A percentile compares a stretch with the other conserved stretches of the same genome.
Evolutionary conservation across 1,284 basidiomycete genomes (phyloP).

Genomic region (Trametes hirsuta): DNA sequence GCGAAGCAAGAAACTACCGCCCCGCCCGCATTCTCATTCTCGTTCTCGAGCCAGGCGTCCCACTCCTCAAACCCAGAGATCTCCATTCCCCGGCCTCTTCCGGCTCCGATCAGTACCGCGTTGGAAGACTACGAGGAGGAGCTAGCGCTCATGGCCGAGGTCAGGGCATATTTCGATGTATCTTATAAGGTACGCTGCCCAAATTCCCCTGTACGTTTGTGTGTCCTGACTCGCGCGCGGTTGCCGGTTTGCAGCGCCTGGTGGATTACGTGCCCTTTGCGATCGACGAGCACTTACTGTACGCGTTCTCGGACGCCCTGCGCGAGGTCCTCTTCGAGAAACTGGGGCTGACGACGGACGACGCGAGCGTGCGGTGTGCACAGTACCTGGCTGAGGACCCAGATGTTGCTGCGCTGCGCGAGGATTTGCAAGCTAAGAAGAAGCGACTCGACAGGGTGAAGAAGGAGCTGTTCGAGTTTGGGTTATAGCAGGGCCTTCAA

Average conservation of each 20-base stretch:
- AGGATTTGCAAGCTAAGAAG: slow-evolving; percentile 37
- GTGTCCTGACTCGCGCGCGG: neutral
- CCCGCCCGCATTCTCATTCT: neutral
- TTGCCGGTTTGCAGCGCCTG: slow-evolving; percentile 38
- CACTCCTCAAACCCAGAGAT: neutral
- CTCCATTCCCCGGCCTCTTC: neutral
- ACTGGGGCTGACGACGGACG: slow-evolving; percentile 40
- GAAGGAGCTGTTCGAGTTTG: slow-evolving; percentile 37
- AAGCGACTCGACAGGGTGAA: slow-evolving; percentile 36
- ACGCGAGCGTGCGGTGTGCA: slow-evolving; percentile 38
- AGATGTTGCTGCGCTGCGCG: slow-evolving; percentile 37
- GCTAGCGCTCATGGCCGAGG: slow-evolving; percentile 50
- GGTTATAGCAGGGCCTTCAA: slow-evolving; percentile 6
- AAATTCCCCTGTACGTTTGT: neutral
- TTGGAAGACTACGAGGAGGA: slow-evolving; percentile 48
- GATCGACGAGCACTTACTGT: slow-evolving; percentile 48
- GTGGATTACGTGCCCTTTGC: slow-evolving; percentile 48
- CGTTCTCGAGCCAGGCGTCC: neutral
- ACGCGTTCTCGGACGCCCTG: slow-evolving; percentile 39
- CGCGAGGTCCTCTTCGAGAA: slow-evolving; percentile 41
- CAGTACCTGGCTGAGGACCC: slow-evolving; percentile 47
- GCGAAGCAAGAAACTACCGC: neutral
- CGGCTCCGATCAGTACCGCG: neutral
- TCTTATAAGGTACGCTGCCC: slow-evolving; percentile 42
- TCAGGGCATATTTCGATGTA: slow-evolving; percentile 53